Evolutionary conservation across 2,329 filamentous ascomycete species (phyloP).

Genomic region (Colletotrichum simmondsii): DNA sequence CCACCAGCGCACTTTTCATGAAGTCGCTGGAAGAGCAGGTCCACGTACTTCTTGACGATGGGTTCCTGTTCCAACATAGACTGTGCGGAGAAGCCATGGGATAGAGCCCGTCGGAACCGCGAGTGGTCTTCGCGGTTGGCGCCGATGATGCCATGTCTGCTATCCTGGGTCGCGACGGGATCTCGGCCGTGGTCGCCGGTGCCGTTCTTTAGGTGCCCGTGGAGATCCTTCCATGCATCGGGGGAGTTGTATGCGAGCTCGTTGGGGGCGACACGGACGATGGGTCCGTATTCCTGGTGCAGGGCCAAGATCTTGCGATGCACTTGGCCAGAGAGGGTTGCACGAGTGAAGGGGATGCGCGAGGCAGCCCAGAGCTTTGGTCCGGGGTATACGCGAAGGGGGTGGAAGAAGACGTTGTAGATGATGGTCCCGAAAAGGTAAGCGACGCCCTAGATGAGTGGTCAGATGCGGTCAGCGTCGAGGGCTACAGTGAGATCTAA

Average conservation of each 20-base stretch:
- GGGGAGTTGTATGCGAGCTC: slow-evolving; percentile 56
- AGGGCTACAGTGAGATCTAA: not conserved
- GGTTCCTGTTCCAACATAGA: slow-evolving; percentile 44
- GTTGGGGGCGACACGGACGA: slow-evolving; percentile 58
- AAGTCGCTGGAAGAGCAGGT: slow-evolving; percentile 38
- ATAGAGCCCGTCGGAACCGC: slow-evolving; percentile 37
- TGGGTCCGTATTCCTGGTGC: slow-evolving; percentile 52
- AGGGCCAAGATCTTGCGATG: slow-evolving; percentile 42
- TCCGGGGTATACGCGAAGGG: slow-evolving; percentile 18
- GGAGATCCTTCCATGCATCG: slow-evolving; percentile 52
- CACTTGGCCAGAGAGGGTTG: not conserved
- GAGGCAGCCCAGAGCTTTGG: slow-evolving; percentile 28
- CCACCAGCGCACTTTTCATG: slow-evolving; percentile 23
- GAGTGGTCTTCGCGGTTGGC: slow-evolving; percentile 35
- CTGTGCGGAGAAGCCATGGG: slow-evolving; percentile 42
- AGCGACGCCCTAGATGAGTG: not conserved
- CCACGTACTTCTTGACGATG: slow-evolving; percentile 40
- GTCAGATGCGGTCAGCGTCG: not conserved
- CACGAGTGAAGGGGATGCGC: not conserved
- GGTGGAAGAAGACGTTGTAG: slow-evolving; percentile 20
- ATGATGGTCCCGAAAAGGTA: not conserved
- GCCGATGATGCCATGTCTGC: slow-evolving; percentile 32
- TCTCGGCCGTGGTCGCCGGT: slow-evolving; percentile 12
- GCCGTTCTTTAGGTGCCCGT: slow-evolving; percentile 39
- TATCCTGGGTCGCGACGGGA: not conserved